phyloP scores from a whole-genome alignment of 768 basidiomycete genomes.

The Mycena galericulata region DNA sequence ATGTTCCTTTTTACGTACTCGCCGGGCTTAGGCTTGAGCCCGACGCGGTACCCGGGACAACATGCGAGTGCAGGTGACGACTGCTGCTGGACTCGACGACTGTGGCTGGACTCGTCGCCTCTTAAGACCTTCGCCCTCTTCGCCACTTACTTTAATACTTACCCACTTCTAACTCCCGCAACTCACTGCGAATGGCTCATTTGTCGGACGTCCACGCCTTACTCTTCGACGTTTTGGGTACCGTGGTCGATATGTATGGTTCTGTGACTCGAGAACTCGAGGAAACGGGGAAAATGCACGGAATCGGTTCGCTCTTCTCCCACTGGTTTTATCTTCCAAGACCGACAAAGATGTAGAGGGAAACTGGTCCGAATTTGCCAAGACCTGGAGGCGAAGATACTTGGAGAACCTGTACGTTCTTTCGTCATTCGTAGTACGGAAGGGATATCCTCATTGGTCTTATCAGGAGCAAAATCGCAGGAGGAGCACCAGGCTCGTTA shows the following conservation, averaged over 20 bases:
- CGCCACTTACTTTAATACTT: too few relatives aligned
- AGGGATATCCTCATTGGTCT: neutral
- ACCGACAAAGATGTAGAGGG: constrained; percentile 38
- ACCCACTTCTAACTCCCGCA: too few relatives aligned
- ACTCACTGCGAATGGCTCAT: too few relatives aligned
- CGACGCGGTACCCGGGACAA: too few relatives aligned
- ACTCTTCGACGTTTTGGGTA: constrained; percentile 64
- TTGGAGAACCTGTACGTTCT: constrained; percentile 55
- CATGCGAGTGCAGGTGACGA: too few relatives aligned
- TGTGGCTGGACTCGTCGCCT: too few relatives aligned
- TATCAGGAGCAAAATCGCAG: constrained; percentile 54
- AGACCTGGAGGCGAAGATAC: constrained; percentile 70
- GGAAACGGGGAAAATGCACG: constrained; percentile 42
- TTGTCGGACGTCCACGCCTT: constrained; percentile 57
- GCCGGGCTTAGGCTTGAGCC: too few relatives aligned
- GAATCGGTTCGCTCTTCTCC: constrained; percentile 36
- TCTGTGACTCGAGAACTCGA: constrained; percentile 47
- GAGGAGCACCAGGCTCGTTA: constrained; percentile 57
- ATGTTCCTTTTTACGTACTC: too few relatives aligned
- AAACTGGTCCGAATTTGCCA: constrained; percentile 60
- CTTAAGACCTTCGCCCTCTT: too few relatives aligned
- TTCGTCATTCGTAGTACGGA: neutral
- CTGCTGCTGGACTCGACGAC: too few relatives aligned
- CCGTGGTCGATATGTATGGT: constrained; percentile 60
- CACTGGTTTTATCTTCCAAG: neutral